Conservation (phyloP, 2,329 filamentous ascomycete genomes). For the Samsoniella hepiali region DNA sequence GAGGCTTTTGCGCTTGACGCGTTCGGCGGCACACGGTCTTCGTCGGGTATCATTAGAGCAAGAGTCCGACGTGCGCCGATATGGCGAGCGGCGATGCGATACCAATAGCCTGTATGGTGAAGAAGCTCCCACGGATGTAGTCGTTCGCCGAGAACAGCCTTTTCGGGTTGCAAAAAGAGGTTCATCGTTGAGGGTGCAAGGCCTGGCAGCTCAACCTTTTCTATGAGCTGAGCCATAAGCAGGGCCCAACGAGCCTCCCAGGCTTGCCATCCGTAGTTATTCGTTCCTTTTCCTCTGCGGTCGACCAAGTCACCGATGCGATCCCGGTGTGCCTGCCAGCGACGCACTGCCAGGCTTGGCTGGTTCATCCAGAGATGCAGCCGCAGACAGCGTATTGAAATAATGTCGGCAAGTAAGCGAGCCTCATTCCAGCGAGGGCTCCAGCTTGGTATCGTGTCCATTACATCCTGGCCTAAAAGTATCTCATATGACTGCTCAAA, state of each 20-base stretch:
- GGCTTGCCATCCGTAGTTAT: conserved; percentile 89
- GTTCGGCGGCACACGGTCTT: conserved; percentile 53
- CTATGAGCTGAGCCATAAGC: conserved; percentile 60
- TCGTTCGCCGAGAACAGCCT: conserved; percentile 54
- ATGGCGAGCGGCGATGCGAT: conserved; percentile 58
- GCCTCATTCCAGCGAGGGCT: conserved; percentile 88
- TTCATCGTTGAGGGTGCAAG: conserved; percentile 42
- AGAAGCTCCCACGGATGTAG: conserved; percentile 61
- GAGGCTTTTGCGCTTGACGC: conserved; percentile 47
- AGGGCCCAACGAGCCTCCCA: conserved; percentile 78
- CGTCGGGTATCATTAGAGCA: conserved; percentile 56
- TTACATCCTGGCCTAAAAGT: conserved; percentile 75
- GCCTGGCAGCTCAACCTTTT: conserved; percentile 50
- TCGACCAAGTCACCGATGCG: conserved; percentile 76
- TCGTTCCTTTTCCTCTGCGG: conserved; percentile 76
- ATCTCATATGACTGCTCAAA: conserved; percentile 86
- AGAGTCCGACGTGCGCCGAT: conserved; percentile 50
- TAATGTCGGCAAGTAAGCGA: conserved; percentile 77
- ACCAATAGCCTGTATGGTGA: conserved; percentile 67
- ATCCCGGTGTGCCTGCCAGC: conserved; percentile 75
- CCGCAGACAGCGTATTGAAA: conserved; percentile 76
- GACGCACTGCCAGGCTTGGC: conserved; percentile 73
- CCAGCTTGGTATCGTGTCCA: conserved; percentile 88
- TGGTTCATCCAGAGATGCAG: conserved; percentile 79
- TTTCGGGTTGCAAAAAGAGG: conserved; percentile 57